Percentiles rank a stretch among this genome's conserved stretches.
Conservation (phyloP, 805 yeast species). For the Pichia cabralensis region DNA sequence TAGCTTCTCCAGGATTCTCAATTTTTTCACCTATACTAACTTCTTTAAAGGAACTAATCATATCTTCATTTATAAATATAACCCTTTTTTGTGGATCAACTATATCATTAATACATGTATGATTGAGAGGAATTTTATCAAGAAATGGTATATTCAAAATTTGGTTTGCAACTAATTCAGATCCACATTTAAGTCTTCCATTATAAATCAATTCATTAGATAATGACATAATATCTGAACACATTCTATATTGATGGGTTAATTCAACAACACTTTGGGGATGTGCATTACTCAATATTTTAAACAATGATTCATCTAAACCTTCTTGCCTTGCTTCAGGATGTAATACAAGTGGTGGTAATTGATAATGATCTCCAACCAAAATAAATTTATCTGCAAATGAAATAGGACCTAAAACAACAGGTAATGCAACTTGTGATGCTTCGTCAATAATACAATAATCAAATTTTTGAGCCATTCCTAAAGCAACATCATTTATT, state of each 20-base stretch:
- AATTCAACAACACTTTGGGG: conserved; percentile 72
- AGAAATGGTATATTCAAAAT: conserved; percentile 38
- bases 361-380: conserved; percentile 94
- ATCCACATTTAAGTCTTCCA: conserved; percentile 70
- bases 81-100: conserved; percentile 52
- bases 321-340: conserved; percentile 57
- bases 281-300: conserved; percentile 55
- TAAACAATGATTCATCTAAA: conserved; percentile 68
- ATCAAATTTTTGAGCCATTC: conserved; percentile 52
- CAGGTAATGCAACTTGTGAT: conserved; percentile 87
- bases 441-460: conserved; percentile 96
- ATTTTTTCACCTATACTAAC: conserved; percentile 51
- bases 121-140: conserved; percentile 15
- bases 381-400: conserved; percentile 70
- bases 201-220: conserved; percentile 74
- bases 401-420: conserved; percentile 79
- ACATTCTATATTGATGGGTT: conserved; percentile 86
- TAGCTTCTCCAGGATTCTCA: conserved; percentile 67
- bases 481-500: conserved; percentile 52
- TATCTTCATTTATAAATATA: conserved; percentile 72
- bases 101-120: conserved; percentile 22
- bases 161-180: conserved; percentile 50
- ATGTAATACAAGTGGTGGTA: conserved; percentile 78
- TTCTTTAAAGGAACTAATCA: conserved; percentile 45
- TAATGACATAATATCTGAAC: conserved; percentile 73